Conservation (phyloP, 805 yeast genomes). For the Ogataea pini region DNA sequence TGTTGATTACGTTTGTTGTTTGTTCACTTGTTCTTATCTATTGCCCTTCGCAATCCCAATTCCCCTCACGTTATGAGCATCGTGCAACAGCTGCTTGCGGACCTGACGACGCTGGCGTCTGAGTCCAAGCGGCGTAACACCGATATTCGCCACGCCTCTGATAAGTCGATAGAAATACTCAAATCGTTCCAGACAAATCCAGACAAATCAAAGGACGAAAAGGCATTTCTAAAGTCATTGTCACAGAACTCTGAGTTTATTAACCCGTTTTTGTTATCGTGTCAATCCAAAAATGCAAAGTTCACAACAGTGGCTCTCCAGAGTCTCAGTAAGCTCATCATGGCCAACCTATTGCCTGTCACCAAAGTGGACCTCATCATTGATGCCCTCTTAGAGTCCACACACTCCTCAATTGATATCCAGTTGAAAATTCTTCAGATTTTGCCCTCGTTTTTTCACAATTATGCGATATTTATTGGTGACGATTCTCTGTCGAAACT, state of each 20-base stretch:
- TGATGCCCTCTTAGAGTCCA: constrained; percentile 69
- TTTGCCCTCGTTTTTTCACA: constrained; percentile 71
- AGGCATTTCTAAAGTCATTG: constrained; percentile 28
- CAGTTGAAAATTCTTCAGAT: constrained; percentile 85
- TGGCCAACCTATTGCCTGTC: constrained; percentile 54
- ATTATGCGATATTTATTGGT: constrained; percentile 54
- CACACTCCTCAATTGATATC: constrained; percentile 74
- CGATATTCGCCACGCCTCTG: constrained; percentile 63
- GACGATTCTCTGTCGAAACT: constrained; percentile 59
- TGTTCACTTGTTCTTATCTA: neutral
- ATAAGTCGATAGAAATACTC: constrained; percentile 49
- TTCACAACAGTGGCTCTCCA: constrained; percentile 72
- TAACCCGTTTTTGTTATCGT: constrained; percentile 69
- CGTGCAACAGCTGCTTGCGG: constrained; percentile 52
- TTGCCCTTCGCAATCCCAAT: constrained; percentile 2
- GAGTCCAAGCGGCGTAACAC: constrained; percentile 73
- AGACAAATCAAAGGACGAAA: constrained; percentile 19
- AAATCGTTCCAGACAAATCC: constrained; percentile 32
- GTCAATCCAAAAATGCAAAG: constrained; percentile 74
- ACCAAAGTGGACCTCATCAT: constrained; percentile 55
- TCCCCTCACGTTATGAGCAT: constrained; percentile 39
- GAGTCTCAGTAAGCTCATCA: constrained; percentile 62
- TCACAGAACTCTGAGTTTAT: constrained; percentile 54
- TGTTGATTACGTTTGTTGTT: constrained; percentile 10
- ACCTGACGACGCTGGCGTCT: constrained; percentile 57